Percentiles rank a stretch among this genome's conserved stretches.
Evolutionary conservation across 2,329 filamentous ascomycete genomes (phyloP).

Genomic region (Zasmidium citrigriseum): DNA sequence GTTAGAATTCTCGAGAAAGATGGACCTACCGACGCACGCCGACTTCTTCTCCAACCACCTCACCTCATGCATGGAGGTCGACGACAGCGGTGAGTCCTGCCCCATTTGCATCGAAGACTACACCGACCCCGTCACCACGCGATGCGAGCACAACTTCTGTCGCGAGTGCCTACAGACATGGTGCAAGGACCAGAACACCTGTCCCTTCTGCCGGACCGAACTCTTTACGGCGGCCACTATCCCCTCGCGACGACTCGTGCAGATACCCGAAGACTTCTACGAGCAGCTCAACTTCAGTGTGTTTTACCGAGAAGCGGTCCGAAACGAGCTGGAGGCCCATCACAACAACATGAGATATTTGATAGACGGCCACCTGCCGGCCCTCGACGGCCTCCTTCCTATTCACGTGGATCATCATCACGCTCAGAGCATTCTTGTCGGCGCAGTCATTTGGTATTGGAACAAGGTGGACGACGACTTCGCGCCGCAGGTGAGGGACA

Average conservation of each 20-base stretch:
- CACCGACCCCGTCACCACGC: not conserved
- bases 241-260: not conserved
- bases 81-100: not conserved
- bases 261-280: not conserved
- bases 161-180: not conserved
- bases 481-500: not conserved
- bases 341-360: too few species aligned
- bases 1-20: not conserved
- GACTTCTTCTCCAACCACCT: not conserved
- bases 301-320: not conserved
- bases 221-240: not conserved
- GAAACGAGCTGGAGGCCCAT: not conserved
- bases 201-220: not conserved
- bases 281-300: not conserved
- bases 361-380: too few species aligned
- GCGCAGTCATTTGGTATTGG: not conserved
- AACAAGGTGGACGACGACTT: not conserved
- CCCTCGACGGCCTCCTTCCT: too few species aligned
- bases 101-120: not conserved
- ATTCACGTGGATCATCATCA: too few species aligned
- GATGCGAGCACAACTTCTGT: not conserved
- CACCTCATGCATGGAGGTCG: not conserved
- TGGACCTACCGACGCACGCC: not conserved
- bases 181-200: not conserved
- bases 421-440: not conserved